Evolutionary conservation across 1,284 basidiomycete species (phyloP).

Genomic region (Rhodotorula sp.): DNA sequence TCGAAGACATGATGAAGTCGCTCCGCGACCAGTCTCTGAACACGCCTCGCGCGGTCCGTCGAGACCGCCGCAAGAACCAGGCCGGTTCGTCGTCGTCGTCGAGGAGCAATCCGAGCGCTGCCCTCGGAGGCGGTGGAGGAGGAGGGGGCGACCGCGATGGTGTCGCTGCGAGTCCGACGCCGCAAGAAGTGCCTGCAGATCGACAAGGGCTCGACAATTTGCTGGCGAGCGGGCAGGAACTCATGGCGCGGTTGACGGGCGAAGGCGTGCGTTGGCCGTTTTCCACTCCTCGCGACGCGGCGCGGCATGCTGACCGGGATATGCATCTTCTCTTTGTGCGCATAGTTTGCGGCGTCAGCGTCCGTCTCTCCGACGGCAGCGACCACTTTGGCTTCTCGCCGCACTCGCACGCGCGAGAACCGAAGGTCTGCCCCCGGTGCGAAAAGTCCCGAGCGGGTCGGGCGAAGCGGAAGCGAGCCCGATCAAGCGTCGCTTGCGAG

Average conservation of each 20-base stretch:
- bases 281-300: no score
- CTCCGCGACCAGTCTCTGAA: constrained; percentile 32
- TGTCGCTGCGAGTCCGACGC: not conserved
- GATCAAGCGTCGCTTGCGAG: no score
- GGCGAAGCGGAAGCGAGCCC: not conserved
- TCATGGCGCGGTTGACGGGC: constrained; percentile 25
- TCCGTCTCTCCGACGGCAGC: not conserved
- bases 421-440: not conserved
- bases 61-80: constrained; percentile 13
- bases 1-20: constrained; percentile 35
- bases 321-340: not conserved
- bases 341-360: constrained; percentile 6
- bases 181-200: no score
- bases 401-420: not conserved
- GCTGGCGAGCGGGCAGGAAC: constrained; percentile 24
- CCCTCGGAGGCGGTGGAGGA: no score
- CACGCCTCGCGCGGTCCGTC: constrained; percentile 21
- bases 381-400: not conserved
- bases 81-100: no score
- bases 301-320: not conserved
- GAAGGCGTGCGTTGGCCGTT: constrained; percentile 17
- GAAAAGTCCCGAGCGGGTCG: not conserved
- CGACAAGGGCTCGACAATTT: constrained; percentile 25
- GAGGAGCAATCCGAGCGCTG: not conserved
- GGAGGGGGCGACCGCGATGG: not conserved